A percentile compares a stretch with the other conserved stretches of the same genome.
These are phyloP conservation scores for Colletotrichum camelliae DNA, from an alignment of 2,329 filamentous ascomycete genomes.

Conservation along the genomic window DNA sequence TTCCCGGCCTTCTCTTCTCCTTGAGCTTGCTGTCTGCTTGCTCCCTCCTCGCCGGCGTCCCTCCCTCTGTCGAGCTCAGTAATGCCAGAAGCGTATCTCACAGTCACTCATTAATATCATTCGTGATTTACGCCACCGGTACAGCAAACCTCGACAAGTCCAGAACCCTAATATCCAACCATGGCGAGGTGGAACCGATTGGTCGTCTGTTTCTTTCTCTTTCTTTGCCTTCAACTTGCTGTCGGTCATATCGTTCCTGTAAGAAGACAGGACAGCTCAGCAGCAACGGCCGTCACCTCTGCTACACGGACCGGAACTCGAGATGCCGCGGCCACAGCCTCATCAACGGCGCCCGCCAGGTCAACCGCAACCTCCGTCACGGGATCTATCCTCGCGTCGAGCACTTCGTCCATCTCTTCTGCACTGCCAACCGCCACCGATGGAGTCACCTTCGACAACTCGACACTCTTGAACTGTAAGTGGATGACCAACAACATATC, in stretches of 20 bases:
- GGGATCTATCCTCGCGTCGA: background rate
- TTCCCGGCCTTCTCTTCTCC: background rate
- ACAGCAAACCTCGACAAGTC: background rate
- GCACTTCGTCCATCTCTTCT: constrained; percentile 1
- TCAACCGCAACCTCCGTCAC: background rate
- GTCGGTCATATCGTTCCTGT: constrained; percentile 37
- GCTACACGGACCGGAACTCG: background rate
- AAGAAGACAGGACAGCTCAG: constrained; percentile 38
- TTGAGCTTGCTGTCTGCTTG: background rate
- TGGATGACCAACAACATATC: background rate
- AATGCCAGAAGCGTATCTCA: background rate
- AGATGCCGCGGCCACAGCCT: background rate
- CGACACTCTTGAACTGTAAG: constrained; percentile 40
- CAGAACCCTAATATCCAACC: background rate
- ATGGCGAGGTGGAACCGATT: constrained; percentile 33
- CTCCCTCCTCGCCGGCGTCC: background rate
- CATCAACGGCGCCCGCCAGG: background rate
- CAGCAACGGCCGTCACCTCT: constrained; percentile 25
- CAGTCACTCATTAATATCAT: background rate
- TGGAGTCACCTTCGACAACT: constrained; percentile 28
- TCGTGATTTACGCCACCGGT: background rate
- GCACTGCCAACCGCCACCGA: constrained; percentile 9
- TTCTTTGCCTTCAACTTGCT: constrained; percentile 41
- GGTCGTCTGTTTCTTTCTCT: constrained; percentile 44
- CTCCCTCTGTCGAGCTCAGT: background rate